These are phyloP conservation scores for Coelastrella sp. DNA, from an alignment of 139 green algal genomes.

Conservation along the genomic window DNA sequence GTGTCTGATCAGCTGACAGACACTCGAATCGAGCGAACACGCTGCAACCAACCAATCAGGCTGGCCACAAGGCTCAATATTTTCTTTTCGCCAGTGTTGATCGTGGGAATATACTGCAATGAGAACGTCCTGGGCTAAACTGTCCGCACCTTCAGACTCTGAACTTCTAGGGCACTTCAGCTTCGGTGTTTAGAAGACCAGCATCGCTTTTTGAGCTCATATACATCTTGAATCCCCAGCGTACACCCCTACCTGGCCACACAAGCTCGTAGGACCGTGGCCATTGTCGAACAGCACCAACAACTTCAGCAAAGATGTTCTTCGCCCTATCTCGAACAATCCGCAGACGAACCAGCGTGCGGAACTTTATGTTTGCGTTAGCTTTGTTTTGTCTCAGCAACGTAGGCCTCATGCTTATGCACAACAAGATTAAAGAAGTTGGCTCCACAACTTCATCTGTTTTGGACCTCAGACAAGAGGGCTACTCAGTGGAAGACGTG, in stretches of 20 bases:
- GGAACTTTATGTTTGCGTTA: constrained; percentile 21
- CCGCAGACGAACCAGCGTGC: not conserved
- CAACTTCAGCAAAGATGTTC: not conserved
- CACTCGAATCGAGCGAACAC: too few relatives aligned
- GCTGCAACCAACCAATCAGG: too few relatives aligned
- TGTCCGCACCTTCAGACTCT: too few relatives aligned
- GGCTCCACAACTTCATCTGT: not conserved
- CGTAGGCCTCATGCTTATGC: constrained; percentile 12
- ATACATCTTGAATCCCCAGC: not conserved
- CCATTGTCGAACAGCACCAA: not conserved
- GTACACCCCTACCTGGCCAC: too few relatives aligned
- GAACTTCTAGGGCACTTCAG: too few relatives aligned
- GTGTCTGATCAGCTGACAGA: too few relatives aligned
- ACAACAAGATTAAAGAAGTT: not conserved
- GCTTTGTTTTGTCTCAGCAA: constrained; percentile 26
- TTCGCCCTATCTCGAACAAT: not conserved
- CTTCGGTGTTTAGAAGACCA: too few relatives aligned
- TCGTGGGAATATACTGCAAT: too few relatives aligned
- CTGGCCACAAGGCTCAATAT: too few relatives aligned
- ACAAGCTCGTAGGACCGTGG: too few relatives aligned
- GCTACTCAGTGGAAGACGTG: constrained; percentile 3
- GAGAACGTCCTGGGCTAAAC: too few relatives aligned
- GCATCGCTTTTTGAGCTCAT: not conserved
- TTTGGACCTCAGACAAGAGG: constrained; percentile 5
- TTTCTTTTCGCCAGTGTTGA: too few relatives aligned